Evolutionary conservation across 768 basidiomycete genomes (phyloP).

Genomic region (Suillus variegatus): DNA sequence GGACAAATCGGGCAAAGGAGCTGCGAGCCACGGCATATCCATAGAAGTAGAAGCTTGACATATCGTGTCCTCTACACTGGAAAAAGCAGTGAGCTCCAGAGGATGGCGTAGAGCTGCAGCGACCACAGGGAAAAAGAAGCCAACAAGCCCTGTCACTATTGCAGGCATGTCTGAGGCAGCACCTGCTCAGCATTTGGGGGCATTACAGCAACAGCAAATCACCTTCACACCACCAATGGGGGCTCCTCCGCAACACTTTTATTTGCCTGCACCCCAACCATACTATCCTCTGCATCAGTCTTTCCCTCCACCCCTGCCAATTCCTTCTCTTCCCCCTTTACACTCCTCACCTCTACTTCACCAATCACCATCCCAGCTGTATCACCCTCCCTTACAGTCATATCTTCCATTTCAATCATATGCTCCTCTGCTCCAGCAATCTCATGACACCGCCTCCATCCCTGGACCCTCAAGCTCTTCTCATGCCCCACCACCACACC

Average conservation of each 20-base stretch:
- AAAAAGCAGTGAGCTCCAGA: no score
- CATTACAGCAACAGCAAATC: not conserved
- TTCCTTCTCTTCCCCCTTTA: not conserved
- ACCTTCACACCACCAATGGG: not conserved
- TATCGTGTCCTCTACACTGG: no score
- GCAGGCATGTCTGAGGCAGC: no score
- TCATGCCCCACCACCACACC: not conserved
- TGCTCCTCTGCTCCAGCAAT: not conserved
- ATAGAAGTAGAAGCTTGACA: no score
- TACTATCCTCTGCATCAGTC: not conserved
- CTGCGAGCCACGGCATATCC: no score
- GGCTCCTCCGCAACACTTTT: not conserved
- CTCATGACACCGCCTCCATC: not conserved
- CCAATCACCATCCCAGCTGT: not conserved
- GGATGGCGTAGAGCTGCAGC: no score
- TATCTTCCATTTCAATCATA: not conserved
- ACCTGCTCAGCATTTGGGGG: not conserved
- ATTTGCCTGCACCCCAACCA: not conserved
- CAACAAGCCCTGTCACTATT: no score
- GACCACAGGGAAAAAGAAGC: not conserved
- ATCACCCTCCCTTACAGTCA: not conserved
- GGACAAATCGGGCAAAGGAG: no score
- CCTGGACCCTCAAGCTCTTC: not conserved
- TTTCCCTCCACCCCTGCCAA: not conserved
- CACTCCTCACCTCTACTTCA: not conserved